Evolutionary conservation across 345 rosid species (phyloP).

Genomic region (Boechera stricta): DNA sequence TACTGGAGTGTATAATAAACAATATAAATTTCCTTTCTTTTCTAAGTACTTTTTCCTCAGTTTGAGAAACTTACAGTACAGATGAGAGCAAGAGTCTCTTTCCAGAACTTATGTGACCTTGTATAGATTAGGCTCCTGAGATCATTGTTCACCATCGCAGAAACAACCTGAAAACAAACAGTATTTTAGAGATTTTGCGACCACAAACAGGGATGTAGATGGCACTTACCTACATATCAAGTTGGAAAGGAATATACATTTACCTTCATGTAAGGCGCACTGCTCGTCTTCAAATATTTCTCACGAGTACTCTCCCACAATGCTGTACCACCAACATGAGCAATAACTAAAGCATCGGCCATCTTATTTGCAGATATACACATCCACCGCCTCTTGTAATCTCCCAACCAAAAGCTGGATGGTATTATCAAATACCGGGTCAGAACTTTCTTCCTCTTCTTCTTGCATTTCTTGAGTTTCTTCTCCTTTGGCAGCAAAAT

Average conservation of each 20-base stretch:
- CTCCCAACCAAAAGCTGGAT: slow-evolving; percentile 93
- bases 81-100: slow-evolving; percentile 93
- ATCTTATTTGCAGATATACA: slow-evolving; percentile 83
- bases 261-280: slow-evolving; percentile 87
- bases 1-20: background rate
- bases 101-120: slow-evolving; percentile 90
- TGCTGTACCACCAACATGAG: slow-evolving; percentile 92
- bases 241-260: slow-evolving; percentile 12
- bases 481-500: slow-evolving; percentile 46
- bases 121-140: slow-evolving; percentile 75
- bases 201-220: slow-evolving; percentile 30
- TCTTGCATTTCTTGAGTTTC: slow-evolving; percentile 57
- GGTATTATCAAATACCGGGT: slow-evolving; percentile 78
- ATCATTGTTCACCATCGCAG: slow-evolving; percentile 96
- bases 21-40: background rate
- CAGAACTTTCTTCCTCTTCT: slow-evolving; percentile 64
- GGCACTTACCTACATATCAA: slow-evolving; percentile 17
- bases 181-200: slow-evolving; percentile 11
- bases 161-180: slow-evolving; percentile 66
- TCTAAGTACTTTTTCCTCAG: slow-evolving; percentile 13
- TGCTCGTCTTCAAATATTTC: slow-evolving; percentile 75
- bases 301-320: slow-evolving; percentile 93
- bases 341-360: slow-evolving; percentile 97
- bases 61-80: slow-evolving; percentile 71
- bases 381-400: slow-evolving; percentile 89